Evolutionary conservation across 495 filamentous ascomycete genomes (phyloP).

Genomic region (Beverwykella pulmonaria): DNA sequence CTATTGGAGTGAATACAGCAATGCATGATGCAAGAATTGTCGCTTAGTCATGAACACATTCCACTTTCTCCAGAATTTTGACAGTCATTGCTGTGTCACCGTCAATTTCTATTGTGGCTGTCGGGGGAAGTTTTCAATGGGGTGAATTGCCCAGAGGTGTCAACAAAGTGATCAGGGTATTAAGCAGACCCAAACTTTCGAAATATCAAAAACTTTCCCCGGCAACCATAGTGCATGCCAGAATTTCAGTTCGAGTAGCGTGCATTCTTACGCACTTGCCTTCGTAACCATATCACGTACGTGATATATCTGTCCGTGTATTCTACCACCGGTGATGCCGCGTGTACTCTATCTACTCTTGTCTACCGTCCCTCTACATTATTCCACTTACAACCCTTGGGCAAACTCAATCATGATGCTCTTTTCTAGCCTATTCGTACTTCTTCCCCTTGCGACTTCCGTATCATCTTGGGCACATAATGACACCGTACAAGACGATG

Average conservation of each 20-base stretch:
- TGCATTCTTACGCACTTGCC: conserved; percentile 1
- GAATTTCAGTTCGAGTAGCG: conserved; percentile 1
- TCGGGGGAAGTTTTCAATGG: too few species aligned
- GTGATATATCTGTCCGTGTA: not conserved
- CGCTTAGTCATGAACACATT: too few species aligned
- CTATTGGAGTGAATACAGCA: not conserved
- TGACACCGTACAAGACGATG: not conserved
- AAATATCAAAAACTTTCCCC: too few species aligned
- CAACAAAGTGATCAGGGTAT: too few species aligned
- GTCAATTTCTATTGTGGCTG: too few species aligned
- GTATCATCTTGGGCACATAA: not conserved
- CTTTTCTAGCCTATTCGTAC: not conserved
- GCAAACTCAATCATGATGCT: not conserved
- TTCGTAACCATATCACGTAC: not conserved
- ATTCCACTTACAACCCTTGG: not conserved
- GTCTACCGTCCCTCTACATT: not conserved
- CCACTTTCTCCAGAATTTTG: too few species aligned
- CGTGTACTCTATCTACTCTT: too few species aligned
- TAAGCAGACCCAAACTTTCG: too few species aligned
- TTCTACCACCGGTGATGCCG: too few species aligned
- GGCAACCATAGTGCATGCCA: not conserved
- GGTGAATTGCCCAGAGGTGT: too few species aligned
- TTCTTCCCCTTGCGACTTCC: not conserved
- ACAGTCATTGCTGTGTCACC: too few species aligned
- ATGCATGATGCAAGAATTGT: not conserved